phyloP scores from a whole-genome alignment of 1,284 basidiomycete genomes.

The Meripilus lineatus region DNA sequence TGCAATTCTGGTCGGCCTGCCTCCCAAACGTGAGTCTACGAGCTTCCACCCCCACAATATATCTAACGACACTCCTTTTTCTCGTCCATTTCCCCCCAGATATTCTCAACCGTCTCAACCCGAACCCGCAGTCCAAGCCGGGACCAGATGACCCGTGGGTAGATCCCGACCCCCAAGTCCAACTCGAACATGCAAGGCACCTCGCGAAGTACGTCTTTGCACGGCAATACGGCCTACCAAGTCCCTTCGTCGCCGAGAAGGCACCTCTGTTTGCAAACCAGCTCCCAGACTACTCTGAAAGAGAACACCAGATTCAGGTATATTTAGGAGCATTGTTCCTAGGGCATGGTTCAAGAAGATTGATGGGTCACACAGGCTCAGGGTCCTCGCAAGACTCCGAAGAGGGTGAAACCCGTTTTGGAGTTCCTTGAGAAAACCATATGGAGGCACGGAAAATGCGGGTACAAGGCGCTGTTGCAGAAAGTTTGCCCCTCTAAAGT shows the following conservation, averaged over 20 bases:
- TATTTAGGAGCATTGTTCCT: too few relatives aligned
- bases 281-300: constrained; percentile 52
- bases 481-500: constrained; percentile 75
- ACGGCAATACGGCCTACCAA: constrained; percentile 66
- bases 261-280: constrained; percentile 7
- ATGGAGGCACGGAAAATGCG: constrained; percentile 65
- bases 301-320: constrained; percentile 75
- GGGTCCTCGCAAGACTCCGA: constrained; percentile 64
- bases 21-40: constrained; percentile 65
- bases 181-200: constrained; percentile 50
- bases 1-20: constrained; percentile 56
- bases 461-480: constrained; percentile 64
- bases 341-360: too few relatives aligned
- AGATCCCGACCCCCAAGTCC: constrained; percentile 39
- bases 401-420: constrained; percentile 55
- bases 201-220: constrained; percentile 83
- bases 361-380: too few relatives aligned
- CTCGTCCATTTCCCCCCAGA: constrained; percentile 37
- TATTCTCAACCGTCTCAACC: constrained; percentile 51
- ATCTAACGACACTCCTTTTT: background rate
- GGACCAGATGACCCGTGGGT: constrained; percentile 22
- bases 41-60: constrained; percentile 5
- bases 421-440: constrained; percentile 58
- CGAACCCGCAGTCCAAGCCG: constrained; percentile 33
- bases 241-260: constrained; percentile 38